Evolutionary conservation across 768 basidiomycete genomes (phyloP), one percentile per base, ranked within the genome.

Genomic region (Flagelloscypha sp.): DNA sequence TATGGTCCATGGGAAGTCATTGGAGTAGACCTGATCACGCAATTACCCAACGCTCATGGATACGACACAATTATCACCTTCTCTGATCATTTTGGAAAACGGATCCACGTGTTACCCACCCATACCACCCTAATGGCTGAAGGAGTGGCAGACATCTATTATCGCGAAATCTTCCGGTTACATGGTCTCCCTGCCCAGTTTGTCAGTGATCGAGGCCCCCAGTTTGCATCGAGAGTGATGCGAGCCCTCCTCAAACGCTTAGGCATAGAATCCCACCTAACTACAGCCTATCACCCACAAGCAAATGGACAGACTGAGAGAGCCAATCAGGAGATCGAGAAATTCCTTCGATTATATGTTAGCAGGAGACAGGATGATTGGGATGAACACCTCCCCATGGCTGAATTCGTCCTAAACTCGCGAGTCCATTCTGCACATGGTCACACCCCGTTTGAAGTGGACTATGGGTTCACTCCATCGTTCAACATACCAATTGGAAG

Each of bases 201-300:
- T 6, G 39, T 44, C n/a, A 37, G 47, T 37, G 41, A 45, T 43
- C 12, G 43, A 39, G 51, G 50, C 9, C 41, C 49, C 0, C 36
- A 46, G 13, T 61, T 61, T 18, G 32, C 43, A 2, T 38, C 54
- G 0, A 41, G 40, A n/a, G 48, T 53, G 24, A 50, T 45, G 27
- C 11, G 33, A 31, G 44, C 45, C 4, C 35, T 60, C 0, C 43
- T 40, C 11, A 23, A 28, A n/a, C 17, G 43, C 22, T 42, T 54
- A 9, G 47, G 37, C 8, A 48, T 44, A 6, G 34, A 46, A 33
- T 48, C 40, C 2, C 36, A 43, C 6, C 33, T 52, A 4, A 55
- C 53, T 5, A 64, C 59, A 1, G 56, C 60, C 2, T 66, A 53
- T 42, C 65, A 65, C 28, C 64, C 59, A 3, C 52, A 59, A 30